phyloP scores from a whole-genome alignment of 2,329 filamentous ascomycete genomes.

The Claviceps quebecensis region DNA sequence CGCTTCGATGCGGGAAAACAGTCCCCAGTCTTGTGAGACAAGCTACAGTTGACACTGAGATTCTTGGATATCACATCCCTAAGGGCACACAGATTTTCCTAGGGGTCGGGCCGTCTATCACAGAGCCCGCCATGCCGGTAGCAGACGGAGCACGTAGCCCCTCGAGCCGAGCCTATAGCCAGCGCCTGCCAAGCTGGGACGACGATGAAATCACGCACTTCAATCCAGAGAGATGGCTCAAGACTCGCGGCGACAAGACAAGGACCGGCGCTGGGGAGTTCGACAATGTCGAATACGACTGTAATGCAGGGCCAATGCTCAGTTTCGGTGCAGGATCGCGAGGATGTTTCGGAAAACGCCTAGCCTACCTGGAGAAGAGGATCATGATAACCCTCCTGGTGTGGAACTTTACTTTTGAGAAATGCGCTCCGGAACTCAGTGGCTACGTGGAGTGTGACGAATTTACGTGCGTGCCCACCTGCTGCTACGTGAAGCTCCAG shows the following conservation, averaged over 20 bases:
- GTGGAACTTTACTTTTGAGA: constrained; percentile 11
- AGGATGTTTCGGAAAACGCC: constrained; percentile 14
- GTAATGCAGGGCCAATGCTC: constrained; percentile 4
- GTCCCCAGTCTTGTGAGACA: constrained; percentile 15
- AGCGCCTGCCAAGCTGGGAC: constrained; percentile 14
- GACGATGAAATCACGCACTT: constrained; percentile 15
- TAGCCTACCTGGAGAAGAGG: constrained; percentile 17
- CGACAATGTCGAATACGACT: neutral
- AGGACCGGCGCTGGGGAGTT: neutral
- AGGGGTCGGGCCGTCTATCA: constrained; percentile 10
- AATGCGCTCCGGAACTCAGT: neutral
- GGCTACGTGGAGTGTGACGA: neutral
- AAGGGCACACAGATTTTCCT: constrained; percentile 19
- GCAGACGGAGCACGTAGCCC: constrained; percentile 7
- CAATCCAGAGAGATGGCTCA: constrained; percentile 23
- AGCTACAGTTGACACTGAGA: constrained; percentile 17
- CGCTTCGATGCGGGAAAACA: constrained; percentile 15
- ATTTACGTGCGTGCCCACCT: neutral
- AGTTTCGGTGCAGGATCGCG: constrained; percentile 12
- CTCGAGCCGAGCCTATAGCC: constrained; percentile 7
- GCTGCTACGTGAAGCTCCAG: neutral
- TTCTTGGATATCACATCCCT: constrained; percentile 19
- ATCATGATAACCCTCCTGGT: constrained; percentile 12
- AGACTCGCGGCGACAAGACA: constrained; percentile 5
- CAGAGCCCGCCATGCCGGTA: neutral